Conservation (phyloP, 1,139 yeast genomes). For the Pneumocystis jirovecii region DNA sequence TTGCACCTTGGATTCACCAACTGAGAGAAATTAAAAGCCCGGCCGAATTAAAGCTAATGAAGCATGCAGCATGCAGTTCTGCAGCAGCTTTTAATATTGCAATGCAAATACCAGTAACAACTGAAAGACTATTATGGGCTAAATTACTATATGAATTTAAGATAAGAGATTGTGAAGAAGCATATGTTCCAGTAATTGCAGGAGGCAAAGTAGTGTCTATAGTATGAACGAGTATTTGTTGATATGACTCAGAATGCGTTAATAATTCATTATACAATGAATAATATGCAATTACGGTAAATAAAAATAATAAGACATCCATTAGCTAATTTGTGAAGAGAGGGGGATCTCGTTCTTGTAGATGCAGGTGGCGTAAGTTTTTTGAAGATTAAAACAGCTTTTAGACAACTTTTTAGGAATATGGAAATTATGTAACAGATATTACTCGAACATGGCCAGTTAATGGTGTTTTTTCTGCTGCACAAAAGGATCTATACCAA, state of each 20-base stretch:
- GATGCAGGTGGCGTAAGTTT: conserved; percentile 68
- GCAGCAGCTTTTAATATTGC: conserved; percentile 75
- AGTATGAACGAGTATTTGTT: background rate
- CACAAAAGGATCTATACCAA: conserved; percentile 76
- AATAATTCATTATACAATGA: conserved; percentile 16
- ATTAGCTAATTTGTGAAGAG: conserved; percentile 83
- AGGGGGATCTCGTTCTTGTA: conserved; percentile 69
- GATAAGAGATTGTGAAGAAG: conserved; percentile 79
- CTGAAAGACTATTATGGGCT: conserved; percentile 70
- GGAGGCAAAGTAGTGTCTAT: conserved; percentile 37
- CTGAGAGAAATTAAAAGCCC: conserved; percentile 59
- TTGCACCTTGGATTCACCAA: conserved; percentile 38
- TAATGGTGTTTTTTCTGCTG: conserved; percentile 47
- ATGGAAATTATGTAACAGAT: conserved; percentile 92
- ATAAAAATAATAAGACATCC: conserved; percentile 26
- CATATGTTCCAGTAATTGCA: conserved; percentile 93
- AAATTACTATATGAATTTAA: conserved; percentile 71
- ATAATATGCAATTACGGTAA: conserved; percentile 13
- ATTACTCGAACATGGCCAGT: conserved; percentile 96
- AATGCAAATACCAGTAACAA: conserved; percentile 40
- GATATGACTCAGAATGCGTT: conserved; percentile 13
- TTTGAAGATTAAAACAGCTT: background rate
- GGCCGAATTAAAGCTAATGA: conserved; percentile 63
- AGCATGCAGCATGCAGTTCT: conserved; percentile 67
- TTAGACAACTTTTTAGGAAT: conserved; percentile 23